Percentiles rank a stretch among this genome's conserved stretches.
Evolutionary conservation across 2,329 filamentous ascomycete species (phyloP).

Genomic region (Dactylellina parvicollis): DNA sequence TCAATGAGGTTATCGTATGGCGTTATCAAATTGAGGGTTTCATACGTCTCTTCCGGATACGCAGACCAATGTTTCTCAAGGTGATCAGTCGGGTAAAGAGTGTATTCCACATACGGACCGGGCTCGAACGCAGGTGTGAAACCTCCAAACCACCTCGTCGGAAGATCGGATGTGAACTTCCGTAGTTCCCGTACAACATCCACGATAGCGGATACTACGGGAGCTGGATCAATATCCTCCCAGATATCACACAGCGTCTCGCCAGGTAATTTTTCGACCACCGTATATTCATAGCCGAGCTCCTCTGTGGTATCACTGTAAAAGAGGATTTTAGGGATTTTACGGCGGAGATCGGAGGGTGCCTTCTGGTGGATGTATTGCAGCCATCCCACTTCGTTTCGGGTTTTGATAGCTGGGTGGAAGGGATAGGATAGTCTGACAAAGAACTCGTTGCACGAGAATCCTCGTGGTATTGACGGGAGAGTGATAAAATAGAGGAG

Average conservation of each 20-base stretch:
- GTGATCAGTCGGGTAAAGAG: constrained; percentile 23
- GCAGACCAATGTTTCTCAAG: constrained; percentile 29
- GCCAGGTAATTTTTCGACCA: constrained; percentile 35
- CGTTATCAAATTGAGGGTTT: constrained; percentile 27
- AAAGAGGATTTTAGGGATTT: constrained; percentile 32
- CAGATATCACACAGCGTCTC: constrained; percentile 43
- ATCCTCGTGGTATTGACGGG: constrained; percentile 17
- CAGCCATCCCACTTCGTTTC: constrained; percentile 45
- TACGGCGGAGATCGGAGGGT: not conserved
- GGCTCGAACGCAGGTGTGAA: constrained; percentile 44
- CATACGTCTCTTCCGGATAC: constrained; percentile 36
- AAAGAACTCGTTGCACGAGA: constrained; percentile 40
- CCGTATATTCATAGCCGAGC: constrained; percentile 31
- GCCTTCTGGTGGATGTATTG: constrained; percentile 25
- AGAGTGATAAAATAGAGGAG: constrained; percentile 33
- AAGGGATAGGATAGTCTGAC: constrained; percentile 25
- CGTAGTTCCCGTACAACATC: constrained; percentile 31
- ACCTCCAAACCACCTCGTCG: constrained; percentile 27
- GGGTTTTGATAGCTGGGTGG: constrained; percentile 42
- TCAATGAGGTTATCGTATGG: constrained; percentile 30
- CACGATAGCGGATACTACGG: constrained; percentile 33
- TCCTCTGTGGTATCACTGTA: constrained; percentile 32
- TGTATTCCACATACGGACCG: constrained; percentile 42
- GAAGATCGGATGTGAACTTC: constrained; percentile 25
- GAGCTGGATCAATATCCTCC: constrained; percentile 28